Evolutionary conservation across 306 rosid genomes (phyloP), one percentile per base, ranked within the genome.

Genomic region (Hippophae tibetana): DNA sequence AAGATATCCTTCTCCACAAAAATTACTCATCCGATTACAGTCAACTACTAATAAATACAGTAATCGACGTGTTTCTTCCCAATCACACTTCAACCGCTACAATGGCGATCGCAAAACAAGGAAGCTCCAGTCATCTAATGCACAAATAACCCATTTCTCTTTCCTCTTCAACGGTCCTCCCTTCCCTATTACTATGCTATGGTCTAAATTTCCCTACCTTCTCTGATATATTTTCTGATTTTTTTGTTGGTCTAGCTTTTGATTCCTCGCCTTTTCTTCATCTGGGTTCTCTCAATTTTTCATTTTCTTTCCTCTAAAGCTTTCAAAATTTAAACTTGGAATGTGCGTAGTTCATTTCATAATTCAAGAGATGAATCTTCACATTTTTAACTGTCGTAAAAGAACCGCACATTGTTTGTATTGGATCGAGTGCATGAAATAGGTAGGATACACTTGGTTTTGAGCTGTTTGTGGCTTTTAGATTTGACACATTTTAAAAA

Each of bases 61-160:
- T 41, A 12, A 14, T 40, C 4, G 78, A 79, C 82, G 69, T 82
- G 89, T 74, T 61, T 60, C 51, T 58, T 7, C 48, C 73, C 43
- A 63, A 62, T 60, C 79, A 59, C 71, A 61, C 63, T 69, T 5
- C 61, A 42, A 40, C 57, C 62, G 72, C 78, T 72, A 75, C 78
- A 73, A 75, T 76, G 79, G 69, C 76, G 82, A 76, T 47, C 84
- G 82, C 58, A 74, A 82, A 79, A 68, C 47, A 66, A 65, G 85
- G 84, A 73, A 6, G 73, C 27, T 62, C 82, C 81, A 75, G 62
- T 73, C 69, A 70, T 26, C 51, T 38, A 42, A 10, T 31, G 7
- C 2, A 26, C 49, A 23, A 23, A 49, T 13, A 58, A 62, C 63
- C 69, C 56, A 13, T 53, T 60, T 58, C 68, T 68, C 68, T 69